These are phyloP conservation scores for Trametes meyenii DNA, from an alignment of 768 basidiomycete genomes.

Conservation along the genomic window DNA sequence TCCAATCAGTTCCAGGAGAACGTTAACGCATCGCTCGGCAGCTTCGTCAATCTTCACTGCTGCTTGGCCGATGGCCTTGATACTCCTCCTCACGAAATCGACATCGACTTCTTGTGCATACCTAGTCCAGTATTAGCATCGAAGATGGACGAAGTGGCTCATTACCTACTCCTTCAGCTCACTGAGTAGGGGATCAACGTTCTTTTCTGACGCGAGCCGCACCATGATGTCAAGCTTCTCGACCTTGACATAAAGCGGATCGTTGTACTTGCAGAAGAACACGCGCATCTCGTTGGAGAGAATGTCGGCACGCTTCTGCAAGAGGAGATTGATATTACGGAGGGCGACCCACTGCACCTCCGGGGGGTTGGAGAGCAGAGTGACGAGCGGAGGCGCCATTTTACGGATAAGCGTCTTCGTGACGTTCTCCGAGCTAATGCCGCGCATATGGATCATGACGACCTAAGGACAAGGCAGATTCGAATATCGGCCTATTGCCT, in stretches of 20 bases:
- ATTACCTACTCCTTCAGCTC: slow-evolving; percentile 90
- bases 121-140: slow-evolving; percentile 42
- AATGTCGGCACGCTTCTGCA: slow-evolving; percentile 90
- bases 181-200: slow-evolving; percentile 92
- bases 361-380: slow-evolving; percentile 92
- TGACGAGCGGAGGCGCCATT: slow-evolving; percentile 97
- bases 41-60: slow-evolving; percentile 94
- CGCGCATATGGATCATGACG: slow-evolving; percentile 95
- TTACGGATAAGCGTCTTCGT: slow-evolving; percentile 86
- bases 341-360: slow-evolving; percentile 99
- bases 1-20: slow-evolving; percentile 88
- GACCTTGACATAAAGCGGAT: slow-evolving; percentile 97
- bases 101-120: slow-evolving; percentile 98
- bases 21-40: slow-evolving; percentile 93
- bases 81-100: slow-evolving; percentile 93
- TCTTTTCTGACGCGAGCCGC: slow-evolving; percentile 84
- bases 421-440: slow-evolving; percentile 80
- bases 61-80: slow-evolving; percentile 94
- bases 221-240: slow-evolving; percentile 99
- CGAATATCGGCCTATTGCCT: slow-evolving; percentile 1
- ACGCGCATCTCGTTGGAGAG: slow-evolving; percentile 97
- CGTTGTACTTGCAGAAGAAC: slow-evolving; percentile 99
- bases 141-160: background rate
- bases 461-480: slow-evolving; percentile 53
- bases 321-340: slow-evolving; percentile 93